phyloP scores from a whole-genome alignment of 192 early-diverging fungal species.

The Endogone sp. region DNA sequence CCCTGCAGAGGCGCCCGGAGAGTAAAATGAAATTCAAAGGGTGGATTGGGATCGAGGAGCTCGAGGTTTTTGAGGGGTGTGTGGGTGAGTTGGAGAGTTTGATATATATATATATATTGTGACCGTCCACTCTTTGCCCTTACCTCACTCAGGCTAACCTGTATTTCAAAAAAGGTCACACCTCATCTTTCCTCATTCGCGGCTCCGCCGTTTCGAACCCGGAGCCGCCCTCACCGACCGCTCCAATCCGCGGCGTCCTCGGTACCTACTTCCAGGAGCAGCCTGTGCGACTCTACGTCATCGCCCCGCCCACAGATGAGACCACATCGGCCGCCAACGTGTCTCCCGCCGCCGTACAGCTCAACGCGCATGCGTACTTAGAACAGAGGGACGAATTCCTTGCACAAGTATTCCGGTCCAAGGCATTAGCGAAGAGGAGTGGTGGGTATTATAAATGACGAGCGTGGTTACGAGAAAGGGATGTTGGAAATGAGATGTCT shows the following conservation, averaged over 20 bases:
- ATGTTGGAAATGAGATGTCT: neutral
- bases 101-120: no score
- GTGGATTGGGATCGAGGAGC: constrained; percentile 19
- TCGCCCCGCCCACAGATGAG: constrained; percentile 9
- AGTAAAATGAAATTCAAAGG: constrained; percentile 24
- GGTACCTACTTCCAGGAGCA: constrained; percentile 30
- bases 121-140: neutral
- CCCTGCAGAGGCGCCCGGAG: neutral
- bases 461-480: neutral
- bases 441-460: neutral
- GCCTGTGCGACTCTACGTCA: constrained; percentile 8
- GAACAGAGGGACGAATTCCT: constrained; percentile 14
- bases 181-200: constrained; percentile 20
- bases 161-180: neutral
- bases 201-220: constrained; percentile 3
- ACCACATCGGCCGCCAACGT: neutral
- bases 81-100: neutral
- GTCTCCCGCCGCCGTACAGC: neutral
- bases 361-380: neutral
- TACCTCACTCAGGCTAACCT: neutral
- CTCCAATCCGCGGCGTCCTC: constrained; percentile 10
- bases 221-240: constrained; percentile 7
- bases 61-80: constrained; percentile 16
- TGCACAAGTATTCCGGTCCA: constrained; percentile 6
- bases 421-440: constrained; percentile 3